Conservation (phyloP, 345 rosid species). For the Camelina laxa region DNA sequence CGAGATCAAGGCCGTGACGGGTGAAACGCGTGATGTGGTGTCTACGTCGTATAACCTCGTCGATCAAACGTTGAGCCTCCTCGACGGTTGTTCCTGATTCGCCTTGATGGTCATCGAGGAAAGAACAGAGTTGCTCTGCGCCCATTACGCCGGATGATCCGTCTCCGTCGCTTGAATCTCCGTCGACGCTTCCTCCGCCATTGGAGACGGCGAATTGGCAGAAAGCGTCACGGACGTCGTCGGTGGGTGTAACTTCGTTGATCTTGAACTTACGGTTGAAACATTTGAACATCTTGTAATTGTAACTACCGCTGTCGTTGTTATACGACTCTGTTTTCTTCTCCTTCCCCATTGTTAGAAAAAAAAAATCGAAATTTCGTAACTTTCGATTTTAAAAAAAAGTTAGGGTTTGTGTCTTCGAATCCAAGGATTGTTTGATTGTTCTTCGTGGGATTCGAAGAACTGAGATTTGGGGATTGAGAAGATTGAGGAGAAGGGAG, state of each 20-base stretch:
- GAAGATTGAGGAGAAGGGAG: conserved; percentile 10
- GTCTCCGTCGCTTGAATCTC: conserved; percentile 47
- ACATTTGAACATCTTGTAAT: conserved; percentile 73
- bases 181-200: conserved; percentile 31
- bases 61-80: conserved; percentile 64
- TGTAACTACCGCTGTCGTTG: conserved; percentile 48
- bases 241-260: conserved; percentile 76
- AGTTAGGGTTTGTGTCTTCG: conserved; percentile 23
- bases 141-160: conserved; percentile 47
- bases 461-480: conserved; percentile 38
- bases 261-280: conserved; percentile 80
- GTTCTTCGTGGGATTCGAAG: conserved; percentile 14
- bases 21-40: conserved; percentile 49
- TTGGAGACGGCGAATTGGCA: conserved; percentile 45
- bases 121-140: conserved; percentile 58
- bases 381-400: background rate
- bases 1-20: conserved; percentile 59
- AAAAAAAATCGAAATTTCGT: conserved; percentile 9
- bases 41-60: conserved; percentile 52
- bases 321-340: conserved; percentile 43
- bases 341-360: conserved; percentile 45
- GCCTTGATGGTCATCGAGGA: conserved; percentile 64
- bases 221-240: conserved; percentile 65
- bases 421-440: conserved; percentile 2
- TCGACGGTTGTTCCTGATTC: conserved; percentile 48